Base-by-base conservation (phyloP, 2,329 filamentous ascomycete genomes). In the Cladosporium sp. region DNA sequence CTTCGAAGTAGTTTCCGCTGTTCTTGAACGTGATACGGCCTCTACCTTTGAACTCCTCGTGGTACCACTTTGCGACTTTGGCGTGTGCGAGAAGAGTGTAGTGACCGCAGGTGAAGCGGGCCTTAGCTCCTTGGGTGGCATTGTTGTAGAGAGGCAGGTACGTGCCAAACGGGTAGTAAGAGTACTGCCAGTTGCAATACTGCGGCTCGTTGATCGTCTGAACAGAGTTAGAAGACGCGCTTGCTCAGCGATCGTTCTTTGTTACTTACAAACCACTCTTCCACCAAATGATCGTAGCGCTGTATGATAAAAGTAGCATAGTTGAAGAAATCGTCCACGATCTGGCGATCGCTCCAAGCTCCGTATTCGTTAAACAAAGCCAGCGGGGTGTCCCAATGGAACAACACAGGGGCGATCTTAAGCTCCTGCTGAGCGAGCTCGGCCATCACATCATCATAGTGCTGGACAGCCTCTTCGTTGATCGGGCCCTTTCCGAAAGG, bases 371-470 rank as follows among this genome's bases (percentile, higher is more conserved):
- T 68, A 44, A 70, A 62, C 3, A 72, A 55, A 11, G 46, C 51
- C 14, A 61, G 46, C 14, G 71, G 72, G 13, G 66, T 58, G 53
- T 77, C 73, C 70, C 70, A 74, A 55, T 76, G 73, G 48, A 70
- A 72, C 32, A 78, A 65, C 0, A 76, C 77, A 3, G 76, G 69
- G 0, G 68, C 63, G 1, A 75, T 75, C 41, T 66, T 65, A 52
- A 79, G 72, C 2, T 70, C 71, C 6, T 72, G 67, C 33, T 70
- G 62, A 0, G 74, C 60, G 8, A 70, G 61, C 10, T 67, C 69
- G 31, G 74, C 64, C 43, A 78, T 76, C 9, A 78, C 55, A 52
- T 77, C 73, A 33, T 77, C 68, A 54, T 78, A 78, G 53, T 78
- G 76, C 2, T 68, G 63, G 13, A 79, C 61, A 0, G 68, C 76